Evolutionary conservation across 495 filamentous ascomycete species (phyloP).

Genomic region (Aspergillus incahuasiensis): DNA sequence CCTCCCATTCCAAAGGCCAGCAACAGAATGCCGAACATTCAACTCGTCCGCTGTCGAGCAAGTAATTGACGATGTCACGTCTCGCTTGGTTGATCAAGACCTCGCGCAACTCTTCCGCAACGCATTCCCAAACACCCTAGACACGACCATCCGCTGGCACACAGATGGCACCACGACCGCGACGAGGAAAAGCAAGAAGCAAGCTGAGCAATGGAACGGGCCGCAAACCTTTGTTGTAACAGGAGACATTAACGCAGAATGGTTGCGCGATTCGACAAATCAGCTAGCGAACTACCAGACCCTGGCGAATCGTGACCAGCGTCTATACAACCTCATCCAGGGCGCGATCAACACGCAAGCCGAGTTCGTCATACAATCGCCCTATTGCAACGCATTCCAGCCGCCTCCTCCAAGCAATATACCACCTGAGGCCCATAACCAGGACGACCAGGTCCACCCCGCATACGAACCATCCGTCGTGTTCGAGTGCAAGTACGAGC

Average conservation of each 20-base stretch:
- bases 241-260: conserved; percentile 98
- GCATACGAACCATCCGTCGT: conserved; percentile 76
- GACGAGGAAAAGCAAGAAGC: conserved; percentile 37
- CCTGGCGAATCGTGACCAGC: conserved; percentile 72
- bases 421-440: conserved; percentile 61
- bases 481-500: conserved; percentile 98
- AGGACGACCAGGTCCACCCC: conserved; percentile 81
- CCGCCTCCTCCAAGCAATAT: conserved; percentile 80
- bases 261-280: conserved; percentile 96
- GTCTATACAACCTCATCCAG: conserved; percentile 72
- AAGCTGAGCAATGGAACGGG: conserved; percentile 67
- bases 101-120: conserved; percentile 93
- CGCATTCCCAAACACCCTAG: conserved; percentile 92
- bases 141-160: conserved; percentile 86
- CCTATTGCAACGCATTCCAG: conserved; percentile 98
- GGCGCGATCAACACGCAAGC: conserved; percentile 96
- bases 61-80: conserved; percentile 76
- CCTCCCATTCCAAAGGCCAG: conserved; percentile 87
- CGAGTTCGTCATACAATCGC: conserved; percentile 88
- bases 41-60: conserved; percentile 77
- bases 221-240: conserved; percentile 94
- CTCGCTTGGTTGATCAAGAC: conserved; percentile 77
- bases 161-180: conserved; percentile 42
- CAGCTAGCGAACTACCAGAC: conserved; percentile 86
- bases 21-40: conserved; percentile 80